phyloP scores from a whole-genome alignment of 768 basidiomycete species.

The Mycena maculata region DNA sequence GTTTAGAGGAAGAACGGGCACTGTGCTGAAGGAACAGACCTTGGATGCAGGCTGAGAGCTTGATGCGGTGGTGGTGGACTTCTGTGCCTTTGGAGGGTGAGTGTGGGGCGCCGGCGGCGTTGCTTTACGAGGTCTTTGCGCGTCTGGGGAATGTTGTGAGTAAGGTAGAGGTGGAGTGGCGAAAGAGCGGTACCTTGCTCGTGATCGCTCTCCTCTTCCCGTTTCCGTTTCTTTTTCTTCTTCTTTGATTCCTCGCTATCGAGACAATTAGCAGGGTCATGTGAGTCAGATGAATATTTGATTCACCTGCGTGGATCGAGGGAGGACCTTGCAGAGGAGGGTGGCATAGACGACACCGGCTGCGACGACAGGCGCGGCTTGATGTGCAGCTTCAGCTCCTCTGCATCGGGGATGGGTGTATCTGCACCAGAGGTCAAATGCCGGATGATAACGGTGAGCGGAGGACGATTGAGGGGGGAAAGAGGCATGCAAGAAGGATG shows the following conservation, averaged over 20 bases:
- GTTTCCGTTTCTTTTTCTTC: constrained; percentile 90
- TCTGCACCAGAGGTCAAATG: constrained; percentile 34
- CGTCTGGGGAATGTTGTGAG: constrained; percentile 50
- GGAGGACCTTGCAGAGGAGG: constrained; percentile 64
- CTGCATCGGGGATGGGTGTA: constrained; percentile 63
- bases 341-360: constrained; percentile 55
- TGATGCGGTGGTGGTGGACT: constrained; percentile 59
- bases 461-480: neutral
- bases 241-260: constrained; percentile 70
- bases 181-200: constrained; percentile 52
- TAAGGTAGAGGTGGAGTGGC: constrained; percentile 14
- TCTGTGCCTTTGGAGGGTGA: constrained; percentile 64
- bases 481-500: constrained; percentile 22
- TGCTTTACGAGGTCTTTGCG: constrained; percentile 66
- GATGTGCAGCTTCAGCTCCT: constrained; percentile 57
- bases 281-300: constrained; percentile 47
- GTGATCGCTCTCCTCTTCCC: constrained; percentile 75
- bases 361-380: constrained; percentile 64
- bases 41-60: constrained; percentile 61
- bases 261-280: constrained; percentile 21
- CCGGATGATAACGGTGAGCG: neutral
- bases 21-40: constrained; percentile 47
- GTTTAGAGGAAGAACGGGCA: constrained; percentile 21
- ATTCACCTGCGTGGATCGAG: constrained; percentile 71
- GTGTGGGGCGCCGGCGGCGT: constrained; percentile 63